These are phyloP conservation scores for Aspergillus jensenii DNA, from an alignment of 2,329 filamentous ascomycete genomes.

Conservation along the genomic window DNA sequence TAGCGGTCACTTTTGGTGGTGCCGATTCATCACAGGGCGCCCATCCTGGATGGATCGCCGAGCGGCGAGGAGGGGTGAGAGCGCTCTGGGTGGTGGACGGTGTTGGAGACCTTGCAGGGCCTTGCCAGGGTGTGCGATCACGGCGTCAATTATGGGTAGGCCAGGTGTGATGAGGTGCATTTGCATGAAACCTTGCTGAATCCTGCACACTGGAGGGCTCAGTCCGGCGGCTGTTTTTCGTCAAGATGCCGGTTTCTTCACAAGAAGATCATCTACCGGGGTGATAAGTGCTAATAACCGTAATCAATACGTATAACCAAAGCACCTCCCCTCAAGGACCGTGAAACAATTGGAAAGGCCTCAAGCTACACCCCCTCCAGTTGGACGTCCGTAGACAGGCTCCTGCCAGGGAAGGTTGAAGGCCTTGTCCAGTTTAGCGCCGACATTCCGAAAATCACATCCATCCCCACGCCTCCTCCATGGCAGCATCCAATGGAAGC, in stretches of 20 bases:
- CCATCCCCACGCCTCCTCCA: slow-evolving; percentile 12
- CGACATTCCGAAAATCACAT: slow-evolving; percentile 1
- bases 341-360: not conserved
- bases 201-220: slow-evolving; percentile 8
- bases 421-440: not conserved
- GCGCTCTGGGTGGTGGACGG: not conserved
- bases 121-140: slow-evolving; percentile 11
- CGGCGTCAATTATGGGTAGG: slow-evolving; percentile 15
- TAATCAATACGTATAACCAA: not conserved
- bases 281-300: not conserved
- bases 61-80: not conserved
- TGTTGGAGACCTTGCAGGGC: not conserved
- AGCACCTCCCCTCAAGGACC: not conserved
- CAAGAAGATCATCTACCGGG: not conserved
- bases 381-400: no score
- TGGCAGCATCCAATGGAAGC: slow-evolving; percentile 7
- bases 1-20: not conserved
- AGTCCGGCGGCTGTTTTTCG: slow-evolving; percentile 6
- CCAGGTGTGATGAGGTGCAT: slow-evolving; percentile 15
- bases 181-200: slow-evolving; percentile 15
- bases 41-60: not conserved
- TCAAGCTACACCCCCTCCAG: not conserved
- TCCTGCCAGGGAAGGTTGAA: not conserved
- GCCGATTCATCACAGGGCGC: not conserved
- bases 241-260: not conserved